Evolutionary conservation across 345 rosid genomes (phyloP).

Genomic region (Eucalyptus virginea): DNA sequence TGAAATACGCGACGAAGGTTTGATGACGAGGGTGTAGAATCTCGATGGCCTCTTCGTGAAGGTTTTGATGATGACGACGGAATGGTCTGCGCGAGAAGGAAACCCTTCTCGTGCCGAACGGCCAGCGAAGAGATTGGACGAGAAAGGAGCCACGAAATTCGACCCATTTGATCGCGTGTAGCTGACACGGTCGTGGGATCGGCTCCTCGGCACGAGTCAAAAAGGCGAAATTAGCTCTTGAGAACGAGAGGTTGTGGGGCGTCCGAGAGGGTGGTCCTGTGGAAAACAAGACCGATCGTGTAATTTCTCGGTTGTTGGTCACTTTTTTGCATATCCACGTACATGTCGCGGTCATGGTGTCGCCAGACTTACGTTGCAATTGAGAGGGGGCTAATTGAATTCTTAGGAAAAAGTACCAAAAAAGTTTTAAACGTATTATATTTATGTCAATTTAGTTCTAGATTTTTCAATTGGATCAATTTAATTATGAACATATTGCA

Average conservation of each 20-base stretch:
- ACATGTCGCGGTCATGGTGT: background rate
- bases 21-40: background rate
- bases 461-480: too few species aligned
- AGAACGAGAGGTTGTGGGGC: background rate
- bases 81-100: background rate
- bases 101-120: background rate
- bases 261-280: background rate
- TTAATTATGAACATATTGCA: fast-evolving
- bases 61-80: background rate
- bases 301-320: background rate
- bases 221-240: background rate
- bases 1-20: background rate
- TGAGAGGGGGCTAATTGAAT: background rate
- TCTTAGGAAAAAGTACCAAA: background rate
- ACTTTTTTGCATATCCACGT: background rate
- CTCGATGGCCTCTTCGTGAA: background rate
- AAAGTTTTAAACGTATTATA: too few species aligned
- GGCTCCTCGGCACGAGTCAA: background rate
- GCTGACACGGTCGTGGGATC: background rate
- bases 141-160: background rate
- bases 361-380: background rate
- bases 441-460: too few species aligned
- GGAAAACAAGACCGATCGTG: background rate
- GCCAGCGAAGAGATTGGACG: background rate
- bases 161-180: background rate